Evolutionary conservation across 179 eudicot species (phyloP), one percentile per base, ranked within the genome.

Genomic region (Drosera spatulata): DNA sequence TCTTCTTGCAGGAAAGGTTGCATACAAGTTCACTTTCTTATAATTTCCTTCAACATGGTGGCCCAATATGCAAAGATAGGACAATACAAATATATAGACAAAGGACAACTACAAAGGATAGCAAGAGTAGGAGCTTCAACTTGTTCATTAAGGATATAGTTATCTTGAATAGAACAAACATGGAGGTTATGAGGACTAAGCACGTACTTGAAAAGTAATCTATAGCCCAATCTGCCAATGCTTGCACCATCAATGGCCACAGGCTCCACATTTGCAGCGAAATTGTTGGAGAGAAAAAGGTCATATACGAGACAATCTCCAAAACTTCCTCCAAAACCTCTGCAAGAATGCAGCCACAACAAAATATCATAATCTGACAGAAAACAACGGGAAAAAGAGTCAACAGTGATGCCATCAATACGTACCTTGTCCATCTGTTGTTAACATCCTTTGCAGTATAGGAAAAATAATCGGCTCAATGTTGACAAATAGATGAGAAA

Each of bases 321-420:
- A 94, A 67, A 56, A 94, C 91, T 71, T 94, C 99, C 73, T 94
- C 99, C 73, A 81, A 90, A 50, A 94, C 91, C 97, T 94, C 99
- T 94, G 95, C 72, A 75, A 14, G 39, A 2, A 56, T 41, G 40
- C 2, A 44, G 54, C 44, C 5, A 14, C 33, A 51, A 5, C 5
- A 14, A n/a, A 51, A 2, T 6, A 51, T 4, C 7, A 51, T 5
- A 43, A 43, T 4, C 5, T 4, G 45, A 43, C 5, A 49, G 51
- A 49, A 49, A 49, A 5, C 1, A 9, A 49, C 33, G 33, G 33
- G 13, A 12, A 4, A 2, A 49, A 49, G 51, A 12, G 51, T 7
- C 13, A 0, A 7, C 2, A 12, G 12, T 7, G 11, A 49, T 15
- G 15, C 4, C 46, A 48, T n/a, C 33, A 22, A 22, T 22, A 38